phyloP scores from a whole-genome alignment of 345 rosid species.

The Eucalyptus lansdowneana region DNA sequence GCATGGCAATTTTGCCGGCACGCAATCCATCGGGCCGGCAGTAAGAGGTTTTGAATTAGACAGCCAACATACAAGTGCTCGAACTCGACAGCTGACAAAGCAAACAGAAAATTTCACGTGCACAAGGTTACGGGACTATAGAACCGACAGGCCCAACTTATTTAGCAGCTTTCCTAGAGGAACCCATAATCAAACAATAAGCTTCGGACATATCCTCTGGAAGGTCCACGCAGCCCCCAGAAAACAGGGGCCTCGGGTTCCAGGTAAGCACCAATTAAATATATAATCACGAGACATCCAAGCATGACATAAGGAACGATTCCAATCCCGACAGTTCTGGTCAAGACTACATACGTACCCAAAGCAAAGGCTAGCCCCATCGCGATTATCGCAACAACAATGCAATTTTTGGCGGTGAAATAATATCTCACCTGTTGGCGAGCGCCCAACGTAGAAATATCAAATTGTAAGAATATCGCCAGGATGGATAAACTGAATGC shows the following conservation, averaged over 20 bases:
- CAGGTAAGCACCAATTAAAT: background rate
- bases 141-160: background rate
- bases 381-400: background rate
- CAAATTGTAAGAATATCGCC: background rate
- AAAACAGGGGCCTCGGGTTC: background rate
- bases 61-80: no score
- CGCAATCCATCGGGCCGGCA: background rate
- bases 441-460: background rate
- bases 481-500: background rate
- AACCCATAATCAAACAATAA: background rate
- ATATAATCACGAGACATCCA: background rate
- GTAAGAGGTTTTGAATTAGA: background rate
- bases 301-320: background rate
- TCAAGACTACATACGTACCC: background rate
- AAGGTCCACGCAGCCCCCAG: no score
- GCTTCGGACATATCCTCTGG: background rate
- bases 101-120: background rate
- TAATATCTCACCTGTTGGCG: background rate
- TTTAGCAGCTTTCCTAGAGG: background rate
- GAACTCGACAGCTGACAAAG: background rate
- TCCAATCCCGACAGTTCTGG: background rate
- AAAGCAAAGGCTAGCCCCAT: background rate
- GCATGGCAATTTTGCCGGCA: background rate
- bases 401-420: background rate
- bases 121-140: background rate